Conservation (phyloP, 148 eudicot genomes). For the Rhododendron henanense region DNA sequence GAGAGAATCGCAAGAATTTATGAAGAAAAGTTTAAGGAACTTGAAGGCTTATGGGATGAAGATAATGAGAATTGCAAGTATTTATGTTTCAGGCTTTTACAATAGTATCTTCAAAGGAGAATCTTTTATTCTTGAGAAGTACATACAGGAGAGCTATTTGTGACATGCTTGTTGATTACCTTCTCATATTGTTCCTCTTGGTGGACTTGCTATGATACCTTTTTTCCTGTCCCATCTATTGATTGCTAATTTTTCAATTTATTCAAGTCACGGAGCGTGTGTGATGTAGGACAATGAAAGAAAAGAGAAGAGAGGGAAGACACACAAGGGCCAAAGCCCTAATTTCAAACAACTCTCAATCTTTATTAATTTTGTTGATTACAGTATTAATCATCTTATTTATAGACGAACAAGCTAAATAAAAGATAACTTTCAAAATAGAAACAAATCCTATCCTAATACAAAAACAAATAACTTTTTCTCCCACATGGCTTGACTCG, state of each 20-base stretch:
- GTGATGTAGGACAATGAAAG: neutral
- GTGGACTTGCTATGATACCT: neutral
- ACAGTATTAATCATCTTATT: neutral
- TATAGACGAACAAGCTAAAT: neutral
- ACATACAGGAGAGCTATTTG: neutral
- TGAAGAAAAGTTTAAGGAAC: neutral
- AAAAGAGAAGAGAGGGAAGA: neutral
- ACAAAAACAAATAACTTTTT: too few species aligned
- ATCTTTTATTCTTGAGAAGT: neutral
- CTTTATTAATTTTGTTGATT: too few species aligned
- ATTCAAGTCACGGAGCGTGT: neutral
- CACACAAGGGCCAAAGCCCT: neutral
- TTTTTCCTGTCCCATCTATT: neutral
- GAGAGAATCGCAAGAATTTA: neutral
- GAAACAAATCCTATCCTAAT: too few species aligned
- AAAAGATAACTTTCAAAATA: neutral
- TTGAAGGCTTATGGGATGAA: neutral
- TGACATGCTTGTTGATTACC: neutral
- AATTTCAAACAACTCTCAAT: neutral
- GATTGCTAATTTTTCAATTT: neutral
- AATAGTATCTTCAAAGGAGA: neutral
- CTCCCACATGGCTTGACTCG: too few species aligned
- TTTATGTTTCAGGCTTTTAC: neutral
- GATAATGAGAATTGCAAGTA: neutral
- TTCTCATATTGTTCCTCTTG: neutral